phyloP scores from a whole-genome alignment of 352 stramenopile genomes.

The Peronospora destructor region DNA sequence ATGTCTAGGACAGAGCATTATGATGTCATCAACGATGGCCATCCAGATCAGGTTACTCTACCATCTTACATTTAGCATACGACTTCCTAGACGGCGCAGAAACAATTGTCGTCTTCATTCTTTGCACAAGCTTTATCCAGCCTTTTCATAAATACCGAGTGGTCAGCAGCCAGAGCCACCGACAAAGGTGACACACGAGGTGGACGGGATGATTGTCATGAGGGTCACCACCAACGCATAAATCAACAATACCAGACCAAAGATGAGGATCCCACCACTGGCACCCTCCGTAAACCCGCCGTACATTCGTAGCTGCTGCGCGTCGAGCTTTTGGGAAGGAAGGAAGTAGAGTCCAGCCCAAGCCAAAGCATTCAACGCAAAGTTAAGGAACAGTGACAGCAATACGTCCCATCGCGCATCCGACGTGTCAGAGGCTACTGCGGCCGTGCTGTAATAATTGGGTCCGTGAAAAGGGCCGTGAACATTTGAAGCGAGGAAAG shows the following conservation, averaged over 20 bases:
- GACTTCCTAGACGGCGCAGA: no score
- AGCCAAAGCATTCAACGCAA: slow-evolving; percentile 44
- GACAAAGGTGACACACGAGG: slow-evolving; percentile 30
- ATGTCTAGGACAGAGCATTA: no score
- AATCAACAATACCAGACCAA: slow-evolving; percentile 31
- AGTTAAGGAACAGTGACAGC: slow-evolving; percentile 47
- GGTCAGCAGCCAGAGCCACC: slow-evolving; percentile 30
- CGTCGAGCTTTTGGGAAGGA: slow-evolving; percentile 64
- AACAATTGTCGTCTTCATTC: no score
- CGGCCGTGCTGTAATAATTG: slow-evolving; percentile 37
- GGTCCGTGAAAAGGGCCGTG: slow-evolving; percentile 38
- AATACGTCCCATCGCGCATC: slow-evolving; percentile 41
- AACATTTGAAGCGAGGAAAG: slow-evolving; percentile 51
- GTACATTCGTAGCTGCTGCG: slow-evolving; percentile 62
- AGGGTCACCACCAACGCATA: slow-evolving; percentile 34
- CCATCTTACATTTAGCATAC: no score
- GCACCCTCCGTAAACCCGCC: slow-evolving; percentile 50
- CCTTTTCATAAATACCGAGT: slow-evolving; percentile 25
- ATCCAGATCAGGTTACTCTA: no score
- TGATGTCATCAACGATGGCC: no score
- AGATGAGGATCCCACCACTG: slow-evolving; percentile 23
- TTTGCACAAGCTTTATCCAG: no score
- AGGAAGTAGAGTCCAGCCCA: slow-evolving; percentile 55
- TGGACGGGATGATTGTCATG: slow-evolving; percentile 34
- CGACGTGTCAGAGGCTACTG: slow-evolving; percentile 29